These are phyloP conservation scores for Dicorynia guianensis DNA, from an alignment of 306 rosid species.

Conservation along the genomic window DNA sequence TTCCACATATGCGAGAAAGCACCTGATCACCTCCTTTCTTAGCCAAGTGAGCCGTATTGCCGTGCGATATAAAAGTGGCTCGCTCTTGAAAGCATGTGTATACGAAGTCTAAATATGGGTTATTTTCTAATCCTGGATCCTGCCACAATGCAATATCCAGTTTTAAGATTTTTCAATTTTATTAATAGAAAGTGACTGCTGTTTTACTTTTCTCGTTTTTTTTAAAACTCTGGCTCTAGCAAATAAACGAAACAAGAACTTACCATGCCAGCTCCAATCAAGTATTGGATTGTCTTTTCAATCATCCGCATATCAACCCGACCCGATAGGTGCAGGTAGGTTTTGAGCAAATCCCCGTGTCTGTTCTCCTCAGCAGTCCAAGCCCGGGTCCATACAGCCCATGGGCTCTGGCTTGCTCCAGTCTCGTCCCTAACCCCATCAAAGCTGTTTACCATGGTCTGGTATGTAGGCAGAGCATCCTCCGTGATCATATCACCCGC, in stretches of 20 bases:
- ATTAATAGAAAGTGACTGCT: no score
- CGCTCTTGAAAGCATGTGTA: no score
- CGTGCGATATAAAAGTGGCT: no score
- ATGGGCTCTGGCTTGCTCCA: conserved; percentile 61
- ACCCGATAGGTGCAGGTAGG: conserved; percentile 44
- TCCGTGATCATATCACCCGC: conserved; percentile 37
- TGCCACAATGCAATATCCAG: no score
- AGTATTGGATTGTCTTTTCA: conserved; percentile 58
- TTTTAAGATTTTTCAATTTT: no score
- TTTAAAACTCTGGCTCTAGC: no score
- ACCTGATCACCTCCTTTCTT: no score
- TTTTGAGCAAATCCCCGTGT: conserved; percentile 61
- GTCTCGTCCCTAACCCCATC: conserved; percentile 63
- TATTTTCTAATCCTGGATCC: no score
- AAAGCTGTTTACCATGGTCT: conserved; percentile 55
- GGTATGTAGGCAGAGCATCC: conserved; percentile 58
- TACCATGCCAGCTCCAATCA: conserved; percentile 67
- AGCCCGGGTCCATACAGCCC: conserved; percentile 66
- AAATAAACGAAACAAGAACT: not conserved
- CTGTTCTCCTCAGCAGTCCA: conserved; percentile 29
- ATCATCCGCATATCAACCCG: conserved; percentile 63
- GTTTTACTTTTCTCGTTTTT: no score
- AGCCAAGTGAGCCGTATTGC: no score
- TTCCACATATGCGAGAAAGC: no score
- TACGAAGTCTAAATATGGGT: no score